These are phyloP conservation scores for Pleurotus pulmonarius DNA, from an alignment of 768 basidiomycete genomes.

Conservation along the genomic window DNA sequence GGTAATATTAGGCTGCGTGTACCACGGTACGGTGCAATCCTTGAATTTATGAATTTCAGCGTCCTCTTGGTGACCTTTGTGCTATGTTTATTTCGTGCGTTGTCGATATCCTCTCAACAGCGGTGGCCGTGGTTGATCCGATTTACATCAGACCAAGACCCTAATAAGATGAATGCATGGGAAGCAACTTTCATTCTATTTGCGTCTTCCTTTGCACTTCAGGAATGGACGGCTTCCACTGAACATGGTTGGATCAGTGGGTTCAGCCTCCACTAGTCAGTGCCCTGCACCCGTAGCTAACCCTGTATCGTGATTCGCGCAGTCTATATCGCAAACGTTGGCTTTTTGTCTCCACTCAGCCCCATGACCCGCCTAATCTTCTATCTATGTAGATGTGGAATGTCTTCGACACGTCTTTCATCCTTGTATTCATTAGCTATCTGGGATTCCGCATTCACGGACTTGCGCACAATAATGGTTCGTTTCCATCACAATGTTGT, in stretches of 20 bases:
- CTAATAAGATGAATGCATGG: constrained; percentile 47
- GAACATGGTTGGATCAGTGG: constrained; percentile 87
- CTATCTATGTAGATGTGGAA: constrained; percentile 73
- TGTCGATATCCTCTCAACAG: not conserved
- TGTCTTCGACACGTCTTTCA: constrained; percentile 77
- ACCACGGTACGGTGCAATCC: constrained; percentile 71
- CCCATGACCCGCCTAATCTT: constrained; percentile 1
- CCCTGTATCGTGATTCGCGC: not conserved
- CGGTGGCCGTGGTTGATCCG: too few relatives aligned
- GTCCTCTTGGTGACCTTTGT: constrained; percentile 66
- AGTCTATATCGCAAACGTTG: constrained; percentile 85
- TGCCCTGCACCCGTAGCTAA: not conserved
- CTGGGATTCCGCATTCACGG: constrained; percentile 63
- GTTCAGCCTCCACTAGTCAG: constrained; percentile 19
- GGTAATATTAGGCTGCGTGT: constrained; percentile 58
- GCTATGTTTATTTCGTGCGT: constrained; percentile 69
- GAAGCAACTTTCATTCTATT: constrained; percentile 77
- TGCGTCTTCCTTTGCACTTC: constrained; percentile 72
- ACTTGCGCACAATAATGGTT: constrained; percentile 50
- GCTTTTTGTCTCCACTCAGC: not conserved
- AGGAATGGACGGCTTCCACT: constrained; percentile 83
- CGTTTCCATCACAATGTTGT: constrained; percentile 13
- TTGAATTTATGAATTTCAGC: constrained; percentile 78
- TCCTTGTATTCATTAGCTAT: constrained; percentile 67
- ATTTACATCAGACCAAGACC: constrained; percentile 47